These are phyloP conservation scores for Taphrina confusa DNA, from an alignment of 1,139 yeast species.

Conservation along the genomic window DNA sequence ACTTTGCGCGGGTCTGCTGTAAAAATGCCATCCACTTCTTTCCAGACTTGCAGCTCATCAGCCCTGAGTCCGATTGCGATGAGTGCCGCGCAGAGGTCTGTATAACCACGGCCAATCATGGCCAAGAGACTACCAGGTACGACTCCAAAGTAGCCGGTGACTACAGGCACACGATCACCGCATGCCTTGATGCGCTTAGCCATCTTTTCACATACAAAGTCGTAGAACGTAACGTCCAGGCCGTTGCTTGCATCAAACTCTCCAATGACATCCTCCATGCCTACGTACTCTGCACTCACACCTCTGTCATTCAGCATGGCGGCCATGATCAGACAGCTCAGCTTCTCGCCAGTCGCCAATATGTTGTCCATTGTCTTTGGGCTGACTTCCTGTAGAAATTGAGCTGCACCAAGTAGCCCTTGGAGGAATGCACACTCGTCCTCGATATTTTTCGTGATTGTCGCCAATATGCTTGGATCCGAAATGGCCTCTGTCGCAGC, in stretches of 20 bases:
- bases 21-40: constrained; percentile 97
- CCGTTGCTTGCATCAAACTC: constrained; percentile 47
- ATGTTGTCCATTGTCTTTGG: constrained; percentile 84
- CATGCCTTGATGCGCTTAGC: constrained; percentile 55
- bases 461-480: constrained; percentile 51
- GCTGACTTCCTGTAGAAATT: constrained; percentile 87
- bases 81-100: constrained; percentile 95
- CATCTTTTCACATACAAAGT: constrained; percentile 60
- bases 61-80: constrained; percentile 91
- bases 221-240: constrained; percentile 67
- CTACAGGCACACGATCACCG: constrained; percentile 64
- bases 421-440: constrained; percentile 67
- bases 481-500: constrained; percentile 66
- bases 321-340: constrained; percentile 85
- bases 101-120: constrained; percentile 95
- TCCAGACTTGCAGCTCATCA: constrained; percentile 95
- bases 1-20: constrained; percentile 98
- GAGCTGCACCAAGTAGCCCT: constrained; percentile 78
- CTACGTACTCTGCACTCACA: constrained; percentile 72
- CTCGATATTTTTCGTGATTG: constrained; percentile 60
- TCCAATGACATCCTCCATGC: constrained; percentile 66
- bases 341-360: constrained; percentile 91
- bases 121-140: constrained; percentile 92
- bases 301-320: constrained; percentile 81
- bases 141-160: constrained; percentile 92